Evolutionary conservation across 1,284 basidiomycete species (phyloP).

Genomic region (Microbotryum intermedium): DNA sequence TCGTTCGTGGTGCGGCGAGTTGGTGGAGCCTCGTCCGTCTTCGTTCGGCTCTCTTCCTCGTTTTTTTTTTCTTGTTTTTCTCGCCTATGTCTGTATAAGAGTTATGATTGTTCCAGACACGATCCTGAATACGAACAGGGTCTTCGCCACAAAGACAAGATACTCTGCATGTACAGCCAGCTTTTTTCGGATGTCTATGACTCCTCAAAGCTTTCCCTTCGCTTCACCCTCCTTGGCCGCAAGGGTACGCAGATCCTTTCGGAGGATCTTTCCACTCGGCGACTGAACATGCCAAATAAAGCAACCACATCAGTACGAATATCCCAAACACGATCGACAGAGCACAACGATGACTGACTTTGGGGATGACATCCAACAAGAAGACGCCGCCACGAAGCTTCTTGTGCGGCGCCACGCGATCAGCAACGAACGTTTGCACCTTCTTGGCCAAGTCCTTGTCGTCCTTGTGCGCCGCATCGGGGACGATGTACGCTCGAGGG

Average conservation of each 20-base stretch:
- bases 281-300: not conserved
- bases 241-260: slow-evolving; percentile 40
- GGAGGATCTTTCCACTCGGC: slow-evolving; percentile 39
- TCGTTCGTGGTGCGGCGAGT: too few relatives aligned
- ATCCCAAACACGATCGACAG: not conserved
- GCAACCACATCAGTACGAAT: not conserved
- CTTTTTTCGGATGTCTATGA: not conserved
- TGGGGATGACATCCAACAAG: slow-evolving; percentile 44
- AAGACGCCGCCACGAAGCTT: slow-evolving; percentile 44
- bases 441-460: slow-evolving; percentile 13
- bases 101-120: too few relatives aligned
- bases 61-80: too few relatives aligned
- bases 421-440: slow-evolving; percentile 8
- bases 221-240: slow-evolving; percentile 35
- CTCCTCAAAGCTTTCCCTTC: slow-evolving; percentile 12
- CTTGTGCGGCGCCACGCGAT: slow-evolving; percentile 42
- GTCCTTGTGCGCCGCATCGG: slow-evolving; percentile 7
- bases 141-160: too few relatives aligned
- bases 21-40: too few relatives aligned
- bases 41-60: too few relatives aligned
- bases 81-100: too few relatives aligned
- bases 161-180: too few relatives aligned
- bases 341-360: slow-evolving; percentile 34
- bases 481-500: slow-evolving; percentile 26
- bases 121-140: too few relatives aligned